Conservation (phyloP, 1,284 basidiomycete genomes). For the Clitocybe nebularis region DNA sequence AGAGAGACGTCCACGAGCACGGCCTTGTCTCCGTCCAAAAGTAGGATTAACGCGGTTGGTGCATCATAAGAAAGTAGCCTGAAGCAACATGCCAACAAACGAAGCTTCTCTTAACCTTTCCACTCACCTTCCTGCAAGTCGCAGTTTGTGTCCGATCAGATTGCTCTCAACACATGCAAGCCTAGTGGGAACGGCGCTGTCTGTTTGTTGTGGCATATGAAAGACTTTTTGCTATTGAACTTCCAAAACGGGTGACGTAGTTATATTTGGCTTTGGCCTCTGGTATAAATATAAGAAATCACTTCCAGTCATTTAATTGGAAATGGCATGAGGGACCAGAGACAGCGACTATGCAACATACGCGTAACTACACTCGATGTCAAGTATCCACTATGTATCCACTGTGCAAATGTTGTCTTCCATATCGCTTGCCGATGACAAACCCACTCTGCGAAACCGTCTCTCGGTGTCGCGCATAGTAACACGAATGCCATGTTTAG, state of each 20-base stretch:
- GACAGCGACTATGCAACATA: no score
- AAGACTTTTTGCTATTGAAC: not conserved
- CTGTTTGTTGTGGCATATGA: slow-evolving; percentile 29
- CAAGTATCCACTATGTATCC: no score
- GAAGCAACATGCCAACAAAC: not conserved
- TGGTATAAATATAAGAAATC: no score
- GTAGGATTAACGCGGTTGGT: slow-evolving; percentile 37
- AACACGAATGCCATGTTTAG: slow-evolving; percentile 63
- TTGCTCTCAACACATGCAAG: slow-evolving; percentile 29
- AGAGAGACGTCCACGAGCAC: slow-evolving; percentile 52
- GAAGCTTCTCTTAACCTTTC: slow-evolving; percentile 2
- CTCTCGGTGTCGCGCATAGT: slow-evolving; percentile 68
- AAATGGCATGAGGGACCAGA: no score
- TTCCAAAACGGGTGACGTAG: not conserved
- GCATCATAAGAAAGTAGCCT: slow-evolving; percentile 54
- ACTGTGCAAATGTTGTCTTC: no score
- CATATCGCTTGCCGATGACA: no score
- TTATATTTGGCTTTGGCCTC: no score
- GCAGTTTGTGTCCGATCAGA: slow-evolving; percentile 39
- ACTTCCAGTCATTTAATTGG: no score
- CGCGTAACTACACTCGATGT: no score
- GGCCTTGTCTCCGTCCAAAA: slow-evolving; percentile 42
- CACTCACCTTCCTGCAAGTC: slow-evolving; percentile 43
- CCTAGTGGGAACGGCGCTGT: slow-evolving; percentile 32
- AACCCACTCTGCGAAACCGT: no score